Evolutionary conservation across 257 asterid species (phyloP), one percentile per base, ranked within the genome.

Genomic region (Primulina huaijiensis): DNA sequence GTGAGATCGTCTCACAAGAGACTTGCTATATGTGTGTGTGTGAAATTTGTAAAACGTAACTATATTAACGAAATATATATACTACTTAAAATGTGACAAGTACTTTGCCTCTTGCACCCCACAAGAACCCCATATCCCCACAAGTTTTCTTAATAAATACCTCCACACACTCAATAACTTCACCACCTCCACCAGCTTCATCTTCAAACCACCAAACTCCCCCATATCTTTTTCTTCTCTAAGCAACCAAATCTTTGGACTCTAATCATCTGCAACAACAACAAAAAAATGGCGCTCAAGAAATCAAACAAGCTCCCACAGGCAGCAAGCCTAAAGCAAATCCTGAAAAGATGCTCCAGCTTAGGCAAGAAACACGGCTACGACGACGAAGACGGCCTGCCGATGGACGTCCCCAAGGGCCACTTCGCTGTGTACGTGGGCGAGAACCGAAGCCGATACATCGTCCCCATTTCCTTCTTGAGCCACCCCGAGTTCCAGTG

Each of bases 361-460:
- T 76, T 83, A 60, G 88, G 88, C 14, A 83, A 71, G 82, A 80
- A 78, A 43, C 56, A 76, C 2, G 74, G 71, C 0, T 75, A 78
- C 64, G 63, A 64, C 3, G 53, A 69, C 17, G 82, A 78, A 38
- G 82, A 83, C 9, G 78, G 74, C 0, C 82, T 72, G 5, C 86
- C 88, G 0, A 19, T 69, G 8, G 88, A 81, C 76, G 88, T 84
- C 0, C 88, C 88, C 6, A 84, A 84, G 70, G 88, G 86, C 0
- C 88, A 84, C 64, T 84, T 84, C 37, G 83, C 79, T n/a, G 83
- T 84, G 0, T 84, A 81, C 43, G 82, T 84, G 0, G 88, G 88
- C 0, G 80, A 84, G 34, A 81, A 84, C 23, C 40, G 88, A 65
- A 76, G 59, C 69, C 69, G 86, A 77, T 81, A 84, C 70, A 75